Base-by-base conservation (phyloP, 2,329 filamentous ascomycete species). In the Colletotrichum cereale region DNA sequence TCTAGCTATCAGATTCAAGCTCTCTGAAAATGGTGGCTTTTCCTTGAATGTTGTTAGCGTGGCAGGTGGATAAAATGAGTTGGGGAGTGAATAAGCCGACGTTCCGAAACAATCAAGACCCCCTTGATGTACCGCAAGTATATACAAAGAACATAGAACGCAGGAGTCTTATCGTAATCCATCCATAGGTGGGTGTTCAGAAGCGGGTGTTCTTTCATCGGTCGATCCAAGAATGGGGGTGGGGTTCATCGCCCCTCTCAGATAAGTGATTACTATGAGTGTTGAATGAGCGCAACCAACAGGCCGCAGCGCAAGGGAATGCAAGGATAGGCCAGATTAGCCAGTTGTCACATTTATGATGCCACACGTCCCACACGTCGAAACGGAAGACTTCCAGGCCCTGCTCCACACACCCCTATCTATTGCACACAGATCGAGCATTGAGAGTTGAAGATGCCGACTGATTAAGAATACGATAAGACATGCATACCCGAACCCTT, bases 211-310 rank as follows among this genome's bases (percentile, higher is more conserved):
- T 2, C 7, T 16, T 34, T 18, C 16, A 18, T 55, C 7, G 7
- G 29, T 18, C 18, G n/a, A 24, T 24, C 18, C 63, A 50, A 60
- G 53, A 52, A 66, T 66, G 63, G 63, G 63, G 53, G 63, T 18
- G 53, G 63, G 31, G 40, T 24, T 6, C 11, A 10, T n/a, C 7
- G 29, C 16, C 18, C n/a, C 40, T 8, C 29, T 34, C 29, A 31
- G 48, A 52, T 47, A 47, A 24, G 44, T 21, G n/a, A n/a, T n/a
- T n/a, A 16, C 26, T 47, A 5, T 11, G 6, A 16, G 34, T 21
- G 40, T 31, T 18, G 42, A 31, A 36, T 40, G 18, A 58, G 1
- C 16, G 29, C n/a, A 26, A n/a, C 31, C 40, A 58, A 57, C 29
- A 12, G 29, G 26, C 6, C 16, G 2, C 18, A 31, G 18, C 8